phyloP scores from a whole-genome alignment of 1,284 basidiomycete species.

The Cerioporus squamosus region DNA sequence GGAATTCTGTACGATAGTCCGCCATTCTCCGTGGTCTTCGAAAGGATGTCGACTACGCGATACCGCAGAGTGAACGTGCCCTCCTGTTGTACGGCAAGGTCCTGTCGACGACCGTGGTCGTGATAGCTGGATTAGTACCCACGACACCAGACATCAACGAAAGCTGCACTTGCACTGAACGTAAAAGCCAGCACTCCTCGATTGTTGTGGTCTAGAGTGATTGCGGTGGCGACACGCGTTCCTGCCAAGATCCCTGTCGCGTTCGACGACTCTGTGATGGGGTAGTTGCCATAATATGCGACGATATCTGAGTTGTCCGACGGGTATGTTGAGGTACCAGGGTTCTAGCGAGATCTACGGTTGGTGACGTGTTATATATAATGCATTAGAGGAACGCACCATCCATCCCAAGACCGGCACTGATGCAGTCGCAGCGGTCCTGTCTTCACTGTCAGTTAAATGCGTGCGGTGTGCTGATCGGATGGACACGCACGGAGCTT shows the following conservation, averaged over 20 bases:
- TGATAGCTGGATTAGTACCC: not conserved
- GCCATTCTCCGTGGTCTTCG: slow-evolving; percentile 24
- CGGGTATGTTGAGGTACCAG: not conserved
- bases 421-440: too few relatives aligned
- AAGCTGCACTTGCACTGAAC: slow-evolving; percentile 60
- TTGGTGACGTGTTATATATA: not conserved
- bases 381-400: too few relatives aligned
- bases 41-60: slow-evolving; percentile 30
- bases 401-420: too few relatives aligned
- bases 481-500: too few relatives aligned
- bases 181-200: slow-evolving; percentile 67
- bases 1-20: slow-evolving; percentile 36
- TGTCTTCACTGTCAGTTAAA: too few relatives aligned
- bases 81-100: slow-evolving; percentile 32
- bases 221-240: slow-evolving; percentile 66
- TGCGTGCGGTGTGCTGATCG: too few relatives aligned
- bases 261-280: slow-evolving; percentile 55
- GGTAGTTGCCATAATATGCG: slow-evolving; percentile 41
- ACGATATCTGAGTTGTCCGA: slow-evolving; percentile 35
- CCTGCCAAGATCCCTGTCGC: slow-evolving; percentile 62
- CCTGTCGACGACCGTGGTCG: slow-evolving; percentile 14
- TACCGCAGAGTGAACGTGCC: slow-evolving; percentile 33
- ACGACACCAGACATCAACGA: not conserved
- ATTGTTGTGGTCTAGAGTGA: slow-evolving; percentile 62
- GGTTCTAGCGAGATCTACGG: not conserved